Percentiles rank a stretch among this genome's conserved stretches.
Evolutionary conservation across 2,329 filamentous ascomycete species (phyloP).

Genomic region (Clonostachys rhizophaga): DNA sequence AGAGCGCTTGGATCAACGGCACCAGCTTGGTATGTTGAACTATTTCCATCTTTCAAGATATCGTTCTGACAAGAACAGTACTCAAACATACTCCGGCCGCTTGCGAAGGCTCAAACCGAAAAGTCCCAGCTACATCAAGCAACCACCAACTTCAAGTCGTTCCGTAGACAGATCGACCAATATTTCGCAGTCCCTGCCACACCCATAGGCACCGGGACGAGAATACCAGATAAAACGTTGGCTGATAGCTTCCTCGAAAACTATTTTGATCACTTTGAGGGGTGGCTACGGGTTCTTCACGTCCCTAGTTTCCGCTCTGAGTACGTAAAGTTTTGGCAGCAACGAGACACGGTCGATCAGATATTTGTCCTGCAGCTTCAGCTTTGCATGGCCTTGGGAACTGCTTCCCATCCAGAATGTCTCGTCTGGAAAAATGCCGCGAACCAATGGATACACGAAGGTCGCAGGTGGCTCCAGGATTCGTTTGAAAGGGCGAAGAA

Average conservation of each 20-base stretch:
- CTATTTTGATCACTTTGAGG: conserved; percentile 35
- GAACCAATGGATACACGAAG: conserved; percentile 12
- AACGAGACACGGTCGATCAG: conserved; percentile 9
- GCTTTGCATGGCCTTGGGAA: conserved; percentile 11
- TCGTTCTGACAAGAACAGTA: not conserved
- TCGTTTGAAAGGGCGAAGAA: conserved; percentile 11
- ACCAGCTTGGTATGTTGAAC: conserved; percentile 1
- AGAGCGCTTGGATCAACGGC: conserved; percentile 3
- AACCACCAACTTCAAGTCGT: not conserved
- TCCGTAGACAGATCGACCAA: not conserved
- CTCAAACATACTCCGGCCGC: not conserved
- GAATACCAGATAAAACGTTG: not conserved
- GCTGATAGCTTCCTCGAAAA: conserved; percentile 24
- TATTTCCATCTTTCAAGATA: not conserved
- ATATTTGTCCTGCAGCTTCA: conserved; percentile 9
- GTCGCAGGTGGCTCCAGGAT: conserved; percentile 9
- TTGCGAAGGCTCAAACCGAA: not conserved
- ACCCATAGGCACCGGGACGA: not conserved
- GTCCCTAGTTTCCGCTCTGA: conserved; percentile 29
- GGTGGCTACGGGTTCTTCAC: conserved; percentile 32
- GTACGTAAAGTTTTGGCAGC: conserved; percentile 14
- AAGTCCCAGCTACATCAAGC: not conserved
- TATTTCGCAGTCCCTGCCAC: not conserved
- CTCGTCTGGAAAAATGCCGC: conserved; percentile 7
- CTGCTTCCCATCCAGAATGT: conserved; percentile 9